These are phyloP conservation scores for Mariannaea elegans DNA, from an alignment of 2,329 filamentous ascomycete species.

Conservation along the genomic window DNA sequence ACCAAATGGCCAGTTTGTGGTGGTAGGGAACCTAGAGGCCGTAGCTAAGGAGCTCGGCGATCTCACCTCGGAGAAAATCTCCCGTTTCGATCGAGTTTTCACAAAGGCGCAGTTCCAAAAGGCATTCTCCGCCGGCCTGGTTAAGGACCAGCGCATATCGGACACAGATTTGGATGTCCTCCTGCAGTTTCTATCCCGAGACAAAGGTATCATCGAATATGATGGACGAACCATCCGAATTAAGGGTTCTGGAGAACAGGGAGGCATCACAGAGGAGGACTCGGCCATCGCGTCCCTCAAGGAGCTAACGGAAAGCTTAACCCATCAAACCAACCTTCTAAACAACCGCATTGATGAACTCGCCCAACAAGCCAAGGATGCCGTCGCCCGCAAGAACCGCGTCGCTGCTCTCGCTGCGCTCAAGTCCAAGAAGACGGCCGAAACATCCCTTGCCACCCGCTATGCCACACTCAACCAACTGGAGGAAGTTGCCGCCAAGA, in stretches of 20 bases:
- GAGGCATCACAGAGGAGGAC: constrained; percentile 78
- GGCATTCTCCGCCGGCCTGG: constrained; percentile 63
- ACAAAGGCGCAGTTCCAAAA: constrained; percentile 71
- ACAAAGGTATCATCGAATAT: constrained; percentile 66
- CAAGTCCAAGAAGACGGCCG: constrained; percentile 82
- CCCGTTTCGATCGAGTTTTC: constrained; percentile 73
- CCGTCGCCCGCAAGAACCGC: constrained; percentile 77
- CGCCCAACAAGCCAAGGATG: constrained; percentile 70
- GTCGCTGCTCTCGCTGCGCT: constrained; percentile 80
- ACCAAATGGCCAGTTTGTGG: constrained; percentile 69
- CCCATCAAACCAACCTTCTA: constrained; percentile 75
- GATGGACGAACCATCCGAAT: constrained; percentile 81
- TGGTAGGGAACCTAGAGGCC: constrained; percentile 69
- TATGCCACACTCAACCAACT: constrained; percentile 80
- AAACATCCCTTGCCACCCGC: constrained; percentile 76
- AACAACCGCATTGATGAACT: constrained; percentile 73
- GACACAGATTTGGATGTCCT: constrained; percentile 74
- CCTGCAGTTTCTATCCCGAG: constrained; percentile 74
- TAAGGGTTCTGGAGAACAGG: constrained; percentile 60
- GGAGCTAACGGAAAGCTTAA: constrained; percentile 77
- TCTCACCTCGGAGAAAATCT: constrained; percentile 51
- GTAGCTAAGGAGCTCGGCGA: constrained; percentile 64
- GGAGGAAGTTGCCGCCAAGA: constrained; percentile 82
- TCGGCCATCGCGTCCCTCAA: constrained; percentile 84
- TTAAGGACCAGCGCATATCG: constrained; percentile 61